Conservation (phyloP, 2,329 filamentous ascomycete genomes). For the Didymosphaeria variabile region DNA sequence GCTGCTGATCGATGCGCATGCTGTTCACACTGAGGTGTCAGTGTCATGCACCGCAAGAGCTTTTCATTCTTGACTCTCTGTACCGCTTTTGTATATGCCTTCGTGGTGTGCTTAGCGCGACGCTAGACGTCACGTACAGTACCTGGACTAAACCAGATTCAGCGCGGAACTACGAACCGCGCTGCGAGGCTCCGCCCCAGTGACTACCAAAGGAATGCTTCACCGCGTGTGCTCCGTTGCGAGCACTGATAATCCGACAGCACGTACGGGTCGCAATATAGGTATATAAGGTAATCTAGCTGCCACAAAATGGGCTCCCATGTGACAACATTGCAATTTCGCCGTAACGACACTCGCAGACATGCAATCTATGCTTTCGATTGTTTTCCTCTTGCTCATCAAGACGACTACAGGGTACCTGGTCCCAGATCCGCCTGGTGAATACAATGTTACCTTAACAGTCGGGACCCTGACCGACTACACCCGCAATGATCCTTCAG, state of each 20-base stretch:
- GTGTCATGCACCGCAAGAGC: background rate
- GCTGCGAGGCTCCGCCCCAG: background rate
- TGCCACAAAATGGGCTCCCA: background rate
- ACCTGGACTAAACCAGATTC: background rate
- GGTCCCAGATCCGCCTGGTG: constrained; percentile 24
- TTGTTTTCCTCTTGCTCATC: constrained; percentile 20
- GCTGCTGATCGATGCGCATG: background rate
- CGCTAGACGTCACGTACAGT: background rate
- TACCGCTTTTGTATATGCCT: background rate
- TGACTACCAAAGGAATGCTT: background rate
- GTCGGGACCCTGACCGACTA: constrained; percentile 30
- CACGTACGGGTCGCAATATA: background rate
- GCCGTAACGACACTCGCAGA: background rate
- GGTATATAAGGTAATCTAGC: background rate
- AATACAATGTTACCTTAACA: constrained; percentile 32
- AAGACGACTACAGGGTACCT: constrained; percentile 24
- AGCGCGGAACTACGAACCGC: background rate
- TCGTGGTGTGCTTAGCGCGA: background rate
- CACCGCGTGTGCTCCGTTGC: background rate
- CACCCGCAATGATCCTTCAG: constrained; percentile 18
- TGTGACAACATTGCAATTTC: background rate
- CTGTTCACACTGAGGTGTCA: background rate
- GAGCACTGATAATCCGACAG: background rate
- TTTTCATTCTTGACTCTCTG: background rate
- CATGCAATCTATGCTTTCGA: constrained; percentile 23